These are phyloP conservation scores for Boletus pseudopeckii DNA, from an alignment of 768 basidiomycete genomes.

Conservation along the genomic window DNA sequence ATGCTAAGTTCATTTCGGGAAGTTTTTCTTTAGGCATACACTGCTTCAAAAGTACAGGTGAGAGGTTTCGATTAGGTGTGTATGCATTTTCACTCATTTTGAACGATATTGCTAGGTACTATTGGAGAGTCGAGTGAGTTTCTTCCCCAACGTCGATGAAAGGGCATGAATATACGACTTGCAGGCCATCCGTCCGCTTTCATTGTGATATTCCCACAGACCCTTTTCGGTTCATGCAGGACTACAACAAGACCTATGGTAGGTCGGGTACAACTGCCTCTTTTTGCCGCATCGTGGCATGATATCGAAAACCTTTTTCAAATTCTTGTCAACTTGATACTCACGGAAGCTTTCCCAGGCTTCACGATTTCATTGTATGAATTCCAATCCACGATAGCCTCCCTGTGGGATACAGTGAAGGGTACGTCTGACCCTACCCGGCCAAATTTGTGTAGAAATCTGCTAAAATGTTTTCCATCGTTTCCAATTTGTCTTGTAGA, in stretches of 20 bases:
- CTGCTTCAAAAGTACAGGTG: slow-evolving; percentile 31
- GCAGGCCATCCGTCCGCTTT: slow-evolving; percentile 48
- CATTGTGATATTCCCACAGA: slow-evolving; percentile 49
- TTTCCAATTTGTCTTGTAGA: slow-evolving; percentile 20
- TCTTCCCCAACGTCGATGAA: slow-evolving; percentile 35
- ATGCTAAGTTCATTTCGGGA: background rate
- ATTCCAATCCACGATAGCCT: slow-evolving; percentile 58
- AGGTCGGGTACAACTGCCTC: background rate
- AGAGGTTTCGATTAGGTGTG: background rate
- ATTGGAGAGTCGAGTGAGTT: slow-evolving; percentile 30
- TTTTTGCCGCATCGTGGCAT: background rate
- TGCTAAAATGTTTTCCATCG: background rate
- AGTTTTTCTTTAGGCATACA: slow-evolving; percentile 50
- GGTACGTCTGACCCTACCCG: slow-evolving; percentile 38
- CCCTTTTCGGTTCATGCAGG: slow-evolving; percentile 57
- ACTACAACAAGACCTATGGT: slow-evolving; percentile 53
- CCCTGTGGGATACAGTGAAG: slow-evolving; percentile 61
- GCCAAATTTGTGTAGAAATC: slow-evolving; percentile 36
- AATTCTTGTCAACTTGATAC: background rate
- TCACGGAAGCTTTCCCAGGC: slow-evolving; percentile 27
- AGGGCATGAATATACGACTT: slow-evolving; percentile 4
- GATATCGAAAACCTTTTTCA: background rate
- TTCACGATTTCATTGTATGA: slow-evolving; percentile 66
- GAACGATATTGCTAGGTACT: slow-evolving; percentile 16
- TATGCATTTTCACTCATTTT: background rate